A percentile compares a stretch with the other conserved stretches of the same genome.
Conservation (phyloP, 1,284 basidiomycete species). For the Microbotryum silenes-acaulis region DNA sequence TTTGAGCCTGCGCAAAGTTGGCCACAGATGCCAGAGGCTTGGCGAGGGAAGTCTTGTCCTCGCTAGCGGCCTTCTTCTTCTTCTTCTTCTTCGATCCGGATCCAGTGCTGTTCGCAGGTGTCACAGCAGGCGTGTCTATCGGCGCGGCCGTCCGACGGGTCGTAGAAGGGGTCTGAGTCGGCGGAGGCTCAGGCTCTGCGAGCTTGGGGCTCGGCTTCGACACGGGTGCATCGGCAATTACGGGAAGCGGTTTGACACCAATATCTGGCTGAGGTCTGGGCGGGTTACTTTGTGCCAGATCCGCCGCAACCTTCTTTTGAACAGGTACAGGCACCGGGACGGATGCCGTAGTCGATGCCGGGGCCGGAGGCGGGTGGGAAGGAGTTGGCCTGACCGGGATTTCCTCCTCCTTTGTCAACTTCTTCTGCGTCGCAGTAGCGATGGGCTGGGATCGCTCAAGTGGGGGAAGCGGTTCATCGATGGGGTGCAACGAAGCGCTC, state of each 20-base stretch:
- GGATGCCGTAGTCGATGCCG: background rate
- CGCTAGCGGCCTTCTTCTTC: background rate
- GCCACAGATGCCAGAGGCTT: too few species aligned
- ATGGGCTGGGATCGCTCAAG: too few species aligned
- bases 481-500: too few species aligned
- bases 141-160: background rate
- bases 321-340: background rate
- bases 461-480: too few species aligned
- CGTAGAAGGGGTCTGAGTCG: background rate
- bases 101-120: background rate
- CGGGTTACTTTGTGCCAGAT: background rate
- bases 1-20: too few species aligned
- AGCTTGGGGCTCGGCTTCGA: background rate
- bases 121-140: too few species aligned
- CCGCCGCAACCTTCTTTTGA: background rate
- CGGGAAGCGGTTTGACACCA: background rate
- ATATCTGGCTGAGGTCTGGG: background rate
- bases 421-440: background rate
- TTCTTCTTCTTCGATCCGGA: constrained; percentile 20
- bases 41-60: background rate
- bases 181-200: too few species aligned
- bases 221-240: background rate
- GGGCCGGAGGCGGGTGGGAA: too few species aligned
- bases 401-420: background rate
- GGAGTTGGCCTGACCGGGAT: too few species aligned